These are phyloP conservation scores for Didymella pomorum DNA, from an alignment of 2,329 filamentous ascomycete species.

Conservation along the genomic window DNA sequence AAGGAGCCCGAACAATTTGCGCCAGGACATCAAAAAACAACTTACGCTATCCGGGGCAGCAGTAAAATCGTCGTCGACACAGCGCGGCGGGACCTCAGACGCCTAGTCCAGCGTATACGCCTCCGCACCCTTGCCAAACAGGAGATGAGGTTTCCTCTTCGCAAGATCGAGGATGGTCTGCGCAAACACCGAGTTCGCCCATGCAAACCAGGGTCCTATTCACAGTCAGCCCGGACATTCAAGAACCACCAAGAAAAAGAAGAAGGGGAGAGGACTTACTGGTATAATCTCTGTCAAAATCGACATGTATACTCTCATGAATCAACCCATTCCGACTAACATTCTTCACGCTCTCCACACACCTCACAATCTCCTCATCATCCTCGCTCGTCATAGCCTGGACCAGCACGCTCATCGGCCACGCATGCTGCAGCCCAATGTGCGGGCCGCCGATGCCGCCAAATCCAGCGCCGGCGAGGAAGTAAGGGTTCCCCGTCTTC, in stretches of 20 bases:
- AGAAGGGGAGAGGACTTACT: conserved; percentile 57
- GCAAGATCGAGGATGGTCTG: conserved; percentile 91
- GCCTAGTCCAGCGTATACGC: conserved; percentile 33
- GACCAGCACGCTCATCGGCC: conserved; percentile 94
- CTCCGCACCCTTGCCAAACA: conserved; percentile 73
- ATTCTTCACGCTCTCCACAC: conserved; percentile 76
- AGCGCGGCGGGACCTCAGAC: not conserved
- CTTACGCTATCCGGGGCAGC: not conserved
- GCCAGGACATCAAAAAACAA: too few relatives aligned
- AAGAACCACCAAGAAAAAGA: not conserved
- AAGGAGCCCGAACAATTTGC: not conserved
- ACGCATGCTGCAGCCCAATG: conserved; percentile 87
- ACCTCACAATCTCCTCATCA: conserved; percentile 80
- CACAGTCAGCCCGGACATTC: not conserved
- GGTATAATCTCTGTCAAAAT: conserved; percentile 74
- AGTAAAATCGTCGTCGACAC: not conserved
- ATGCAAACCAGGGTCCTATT: conserved; percentile 87
- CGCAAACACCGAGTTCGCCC: conserved; percentile 97
- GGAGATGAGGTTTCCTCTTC: conserved; percentile 83
- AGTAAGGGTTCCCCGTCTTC: conserved; percentile 86
- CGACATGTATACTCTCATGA: conserved; percentile 91
- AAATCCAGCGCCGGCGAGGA: conserved; percentile 77
- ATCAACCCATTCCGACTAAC: conserved; percentile 81
- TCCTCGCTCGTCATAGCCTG: conserved; percentile 89
- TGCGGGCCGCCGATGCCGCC: conserved; percentile 86